These are phyloP conservation scores for Apiospora hydei DNA, from an alignment of 2,329 filamentous ascomycete genomes.

Conservation along the genomic window DNA sequence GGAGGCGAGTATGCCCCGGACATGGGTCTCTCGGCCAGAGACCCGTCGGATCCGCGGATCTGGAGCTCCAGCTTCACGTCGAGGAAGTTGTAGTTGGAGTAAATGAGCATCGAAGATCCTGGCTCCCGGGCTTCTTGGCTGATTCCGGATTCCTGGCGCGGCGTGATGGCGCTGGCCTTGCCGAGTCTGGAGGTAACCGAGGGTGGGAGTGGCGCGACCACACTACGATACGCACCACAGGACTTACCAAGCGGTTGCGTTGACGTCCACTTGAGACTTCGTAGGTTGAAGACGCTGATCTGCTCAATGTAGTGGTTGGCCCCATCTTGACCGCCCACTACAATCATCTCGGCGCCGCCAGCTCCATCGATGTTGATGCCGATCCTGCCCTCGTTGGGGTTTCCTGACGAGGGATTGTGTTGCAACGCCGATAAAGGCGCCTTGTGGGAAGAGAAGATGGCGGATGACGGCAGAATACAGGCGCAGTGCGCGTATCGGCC, in stretches of 20 bases:
- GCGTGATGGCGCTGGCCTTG: conserved; percentile 55
- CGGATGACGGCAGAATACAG: conserved; percentile 86
- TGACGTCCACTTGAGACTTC: conserved; percentile 94
- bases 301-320: conserved; percentile 99
- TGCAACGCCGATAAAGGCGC: conserved; percentile 87
- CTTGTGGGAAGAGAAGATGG: conserved; percentile 82
- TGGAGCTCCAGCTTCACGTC: conserved; percentile 97
- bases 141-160: conserved; percentile 53
- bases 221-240: conserved; percentile 95
- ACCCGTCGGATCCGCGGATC: conserved; percentile 83
- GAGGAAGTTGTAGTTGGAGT: conserved; percentile 98
- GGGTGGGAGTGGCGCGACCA: conserved; percentile 82
- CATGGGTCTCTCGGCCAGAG: conserved; percentile 88
- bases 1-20: conserved; percentile 85
- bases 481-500: conserved; percentile 97
- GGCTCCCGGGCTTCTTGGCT: conserved; percentile 63
- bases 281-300: conserved; percentile 96
- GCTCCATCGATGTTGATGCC: conserved; percentile 89
- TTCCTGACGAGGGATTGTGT: conserved; percentile 83
- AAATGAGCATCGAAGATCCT: conserved; percentile 86
- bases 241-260: conserved; percentile 88
- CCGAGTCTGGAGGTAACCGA: conserved; percentile 72
- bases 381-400: conserved; percentile 85
- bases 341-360: conserved; percentile 95
- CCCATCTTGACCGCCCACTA: conserved; percentile 95